Conservation (phyloP, 1,284 basidiomycete genomes). For the Ganoderma boninense region DNA sequence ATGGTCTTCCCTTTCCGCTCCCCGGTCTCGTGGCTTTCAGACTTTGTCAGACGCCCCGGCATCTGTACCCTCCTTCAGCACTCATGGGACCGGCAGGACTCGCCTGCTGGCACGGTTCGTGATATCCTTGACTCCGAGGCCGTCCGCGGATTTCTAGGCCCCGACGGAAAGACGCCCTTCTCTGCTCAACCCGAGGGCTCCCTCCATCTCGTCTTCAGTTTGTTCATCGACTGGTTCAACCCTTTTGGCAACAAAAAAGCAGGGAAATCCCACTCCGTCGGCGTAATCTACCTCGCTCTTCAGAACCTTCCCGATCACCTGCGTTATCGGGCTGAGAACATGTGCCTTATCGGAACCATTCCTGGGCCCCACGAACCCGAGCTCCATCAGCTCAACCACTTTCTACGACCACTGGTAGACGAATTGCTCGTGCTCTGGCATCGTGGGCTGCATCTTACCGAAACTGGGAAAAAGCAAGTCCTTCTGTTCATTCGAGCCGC, state of each 20-base stretch:
- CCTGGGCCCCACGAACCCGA: slow-evolving; percentile 14
- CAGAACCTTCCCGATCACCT: slow-evolving; percentile 19
- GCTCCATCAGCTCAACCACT: slow-evolving; percentile 30
- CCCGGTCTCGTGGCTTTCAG: too few relatives aligned
- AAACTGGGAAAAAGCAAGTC: background rate
- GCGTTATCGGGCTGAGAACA: slow-evolving; percentile 24
- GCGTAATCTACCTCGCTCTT: slow-evolving; percentile 16
- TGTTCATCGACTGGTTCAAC: slow-evolving; percentile 29
- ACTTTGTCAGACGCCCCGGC: too few relatives aligned
- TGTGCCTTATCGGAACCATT: slow-evolving; percentile 23
- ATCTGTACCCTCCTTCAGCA: too few relatives aligned
- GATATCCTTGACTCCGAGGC: too few relatives aligned
- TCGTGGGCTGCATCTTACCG: slow-evolving; percentile 16
- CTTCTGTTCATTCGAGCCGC: slow-evolving; percentile 18
- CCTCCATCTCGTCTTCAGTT: slow-evolving; percentile 17
- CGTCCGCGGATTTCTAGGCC: too few relatives aligned
- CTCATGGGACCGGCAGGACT: too few relatives aligned
- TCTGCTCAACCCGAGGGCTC: too few relatives aligned
- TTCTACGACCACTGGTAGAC: slow-evolving; percentile 31
- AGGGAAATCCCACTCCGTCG: slow-evolving; percentile 25
- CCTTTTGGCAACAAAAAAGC: slow-evolving; percentile 26
- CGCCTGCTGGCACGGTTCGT: too few relatives aligned
- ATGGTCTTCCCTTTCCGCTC: too few relatives aligned
- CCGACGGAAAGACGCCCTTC: too few relatives aligned
- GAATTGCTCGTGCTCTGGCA: slow-evolving; percentile 31